phyloP scores from a whole-genome alignment of 2,329 filamentous ascomycete genomes.

The Pseudogymnoascus sp. region DNA sequence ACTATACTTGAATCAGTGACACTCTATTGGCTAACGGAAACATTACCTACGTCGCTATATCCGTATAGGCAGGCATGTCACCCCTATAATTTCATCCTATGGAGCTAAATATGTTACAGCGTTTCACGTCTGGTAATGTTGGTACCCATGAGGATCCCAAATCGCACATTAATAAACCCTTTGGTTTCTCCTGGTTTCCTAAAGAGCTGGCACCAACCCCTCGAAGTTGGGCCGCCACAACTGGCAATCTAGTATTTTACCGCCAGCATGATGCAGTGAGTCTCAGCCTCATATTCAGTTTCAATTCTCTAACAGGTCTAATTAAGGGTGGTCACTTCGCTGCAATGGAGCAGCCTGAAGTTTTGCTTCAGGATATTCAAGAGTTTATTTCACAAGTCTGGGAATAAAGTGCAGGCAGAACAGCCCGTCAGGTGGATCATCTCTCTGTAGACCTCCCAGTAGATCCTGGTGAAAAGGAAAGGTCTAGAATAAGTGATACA shows the following conservation, averaged over 20 bases:
- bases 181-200: slow-evolving; percentile 39
- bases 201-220: slow-evolving; percentile 35
- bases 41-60: slow-evolving; percentile 30
- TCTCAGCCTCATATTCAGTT: too few species aligned
- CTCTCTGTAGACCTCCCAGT: background rate
- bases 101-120: too few species aligned
- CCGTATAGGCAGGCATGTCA: slow-evolving; percentile 21
- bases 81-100: too few species aligned
- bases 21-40: slow-evolving; percentile 34
- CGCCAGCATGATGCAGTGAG: slow-evolving; percentile 23
- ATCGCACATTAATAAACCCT: slow-evolving; percentile 34
- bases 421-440: background rate
- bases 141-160: slow-evolving; percentile 10
- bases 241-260: slow-evolving; percentile 32
- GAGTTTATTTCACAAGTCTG: slow-evolving; percentile 32
- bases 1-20: slow-evolving; percentile 16
- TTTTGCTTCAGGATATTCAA: slow-evolving; percentile 37
- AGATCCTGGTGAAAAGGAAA: background rate
- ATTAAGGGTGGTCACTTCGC: slow-evolving; percentile 46
- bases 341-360: slow-evolving; percentile 35
- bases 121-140: too few species aligned
- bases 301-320: too few species aligned
- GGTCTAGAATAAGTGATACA: too few species aligned
- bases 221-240: slow-evolving; percentile 29
- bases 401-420: background rate